A percentile compares a stretch with the other conserved stretches of the same genome.
Evolutionary conservation across 306 rosid genomes (phyloP).

Genomic region (Lotus japonicus): DNA sequence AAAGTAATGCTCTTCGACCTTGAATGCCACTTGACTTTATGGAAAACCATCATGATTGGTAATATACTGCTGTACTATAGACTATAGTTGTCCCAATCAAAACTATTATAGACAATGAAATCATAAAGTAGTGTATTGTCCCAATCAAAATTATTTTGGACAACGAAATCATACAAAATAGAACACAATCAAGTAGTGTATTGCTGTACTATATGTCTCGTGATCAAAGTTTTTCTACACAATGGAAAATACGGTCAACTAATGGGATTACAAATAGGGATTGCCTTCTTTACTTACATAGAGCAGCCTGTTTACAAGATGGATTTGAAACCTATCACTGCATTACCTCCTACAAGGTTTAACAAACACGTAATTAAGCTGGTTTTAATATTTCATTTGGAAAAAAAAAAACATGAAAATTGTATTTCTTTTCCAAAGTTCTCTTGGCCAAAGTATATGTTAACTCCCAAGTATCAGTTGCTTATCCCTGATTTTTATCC

Average conservation of each 20-base stretch:
- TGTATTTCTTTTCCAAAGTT: background rate
- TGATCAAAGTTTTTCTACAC: background rate
- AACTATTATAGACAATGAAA: conserved; percentile 3
- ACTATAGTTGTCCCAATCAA: background rate
- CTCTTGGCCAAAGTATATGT: background rate
- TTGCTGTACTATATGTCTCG: background rate
- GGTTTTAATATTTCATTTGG: conserved; percentile 1
- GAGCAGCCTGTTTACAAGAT: background rate
- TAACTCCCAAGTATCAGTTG: background rate
- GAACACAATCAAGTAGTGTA: background rate
- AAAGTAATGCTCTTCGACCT: background rate
- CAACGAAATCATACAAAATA: conserved; percentile 4
- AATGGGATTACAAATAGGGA: conserved; percentile 3
- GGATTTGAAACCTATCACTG: conserved; percentile 2
- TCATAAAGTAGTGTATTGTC: conserved; percentile 2
- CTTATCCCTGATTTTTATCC: too few species aligned
- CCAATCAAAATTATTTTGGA: background rate
- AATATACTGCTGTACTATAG: background rate
- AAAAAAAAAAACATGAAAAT: background rate
- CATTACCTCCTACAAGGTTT: conserved; percentile 6
- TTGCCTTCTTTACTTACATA: conserved; percentile 4
- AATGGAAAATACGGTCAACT: background rate
- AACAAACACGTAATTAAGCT: background rate
- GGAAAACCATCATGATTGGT: background rate
- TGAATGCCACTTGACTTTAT: background rate